Percentiles rank a stretch among this genome's conserved stretches.
These are phyloP conservation scores for Stephanodiscus triporus DNA, from an alignment of 108 stramenopile genomes.

Conservation along the genomic window DNA sequence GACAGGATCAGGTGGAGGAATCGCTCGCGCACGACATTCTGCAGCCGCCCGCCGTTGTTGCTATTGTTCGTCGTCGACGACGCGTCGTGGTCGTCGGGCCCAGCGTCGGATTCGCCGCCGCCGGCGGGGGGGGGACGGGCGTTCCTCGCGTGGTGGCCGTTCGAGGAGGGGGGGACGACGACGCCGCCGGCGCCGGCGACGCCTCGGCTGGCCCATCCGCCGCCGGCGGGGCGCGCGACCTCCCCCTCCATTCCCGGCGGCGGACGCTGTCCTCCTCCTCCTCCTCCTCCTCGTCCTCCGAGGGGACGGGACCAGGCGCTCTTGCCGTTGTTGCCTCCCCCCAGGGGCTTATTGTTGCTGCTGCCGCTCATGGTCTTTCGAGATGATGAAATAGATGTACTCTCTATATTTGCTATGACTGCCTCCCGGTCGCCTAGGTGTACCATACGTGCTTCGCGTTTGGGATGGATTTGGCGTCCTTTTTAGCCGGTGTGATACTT, in stretches of 20 bases:
- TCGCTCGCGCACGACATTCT: constrained; percentile 58
- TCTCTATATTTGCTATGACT: no score
- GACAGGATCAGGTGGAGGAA: constrained; percentile 66
- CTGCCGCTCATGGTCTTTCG: no score
- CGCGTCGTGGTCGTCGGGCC: constrained; percentile 1
- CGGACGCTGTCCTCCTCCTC: constrained; percentile 24
- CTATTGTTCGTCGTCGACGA: constrained; percentile 7
- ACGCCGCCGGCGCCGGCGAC: not conserved
- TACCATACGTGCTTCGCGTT: no score
- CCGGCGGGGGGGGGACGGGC: not conserved
- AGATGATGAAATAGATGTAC: no score
- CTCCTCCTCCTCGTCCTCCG: constrained; percentile 19
- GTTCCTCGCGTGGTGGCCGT: not conserved
- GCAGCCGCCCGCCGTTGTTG: not conserved
- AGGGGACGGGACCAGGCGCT: constrained; percentile 41
- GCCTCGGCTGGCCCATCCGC: constrained; percentile 17
- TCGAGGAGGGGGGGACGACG: constrained; percentile 6
- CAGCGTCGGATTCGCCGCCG: no score
- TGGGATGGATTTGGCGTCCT: no score
- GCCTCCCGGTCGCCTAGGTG: no score
- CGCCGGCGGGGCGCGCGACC: not conserved
- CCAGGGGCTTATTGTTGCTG: no score
- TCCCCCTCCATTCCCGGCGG: constrained; percentile 54
- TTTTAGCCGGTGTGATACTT: no score
- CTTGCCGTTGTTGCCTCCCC: no score